Evolutionary conservation across 75 land plant species (phyloP), one percentile per base, ranked within the genome.

Genomic region (Picea sitchensis): DNA sequence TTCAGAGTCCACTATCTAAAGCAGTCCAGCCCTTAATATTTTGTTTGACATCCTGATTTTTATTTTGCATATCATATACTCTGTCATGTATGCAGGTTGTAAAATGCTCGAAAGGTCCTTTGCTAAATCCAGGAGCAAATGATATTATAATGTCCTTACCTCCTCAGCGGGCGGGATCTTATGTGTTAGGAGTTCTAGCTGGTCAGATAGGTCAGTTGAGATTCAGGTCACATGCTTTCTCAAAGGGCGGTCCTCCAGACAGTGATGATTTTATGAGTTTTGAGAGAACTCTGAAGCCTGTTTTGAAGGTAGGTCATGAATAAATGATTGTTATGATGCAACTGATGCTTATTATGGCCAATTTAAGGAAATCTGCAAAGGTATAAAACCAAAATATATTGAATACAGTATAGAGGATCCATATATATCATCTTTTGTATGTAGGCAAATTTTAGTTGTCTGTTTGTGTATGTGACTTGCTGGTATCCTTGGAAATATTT

Each of bases 201-300:
- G 99, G 99, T 44, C 99, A 95, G 67, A 88, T 97, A 82, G 99
- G 99, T 54, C 90, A 93, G 36, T 81, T 97, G 59, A 80, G 82
- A 75, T 86, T 97, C 73, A 84, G 99, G 71, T 97, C 99, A 41
- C 99, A 97, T 79, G 89, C 94, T 34, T 97, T 87, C 79, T 96
- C 93, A 31, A 96, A 96, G 83, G 98, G 91, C 74, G 98, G 84
- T 4, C 93, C 95, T 64, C 91, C 90, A 38, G 99, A 95, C 44
- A 94, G 86, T 86, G 95, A 97, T 82, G 99, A 97, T 86, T 95
- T 93, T 81, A 86, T 97, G 93, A 93, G 98, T 81, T 82, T 84
- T 77, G 99, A 95, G 77, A 97, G 90, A 76, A 98, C 99, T 58
- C 82, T 92, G 11, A 86, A 92, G 76, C 98, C 98, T 73, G 97